A percentile compares a stretch with the other conserved stretches of the same genome.
These are phyloP conservation scores for Candida mattraensis DNA, from an alignment of 805 yeast genomes.

Conservation along the genomic window DNA sequence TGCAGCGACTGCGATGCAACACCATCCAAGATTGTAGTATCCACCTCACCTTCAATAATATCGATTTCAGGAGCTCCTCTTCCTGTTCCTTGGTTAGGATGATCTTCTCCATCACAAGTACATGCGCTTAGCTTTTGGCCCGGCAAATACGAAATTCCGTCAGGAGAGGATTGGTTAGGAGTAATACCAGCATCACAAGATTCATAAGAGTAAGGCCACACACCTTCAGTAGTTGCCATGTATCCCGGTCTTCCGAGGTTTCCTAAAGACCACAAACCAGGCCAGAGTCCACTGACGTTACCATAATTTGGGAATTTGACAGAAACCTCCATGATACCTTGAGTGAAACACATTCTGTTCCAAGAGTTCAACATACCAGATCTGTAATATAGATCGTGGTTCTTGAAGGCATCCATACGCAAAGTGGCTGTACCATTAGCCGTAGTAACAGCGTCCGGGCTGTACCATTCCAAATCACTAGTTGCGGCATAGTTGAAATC, in stretches of 20 bases:
- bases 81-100: slow-evolving; percentile 84
- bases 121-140: slow-evolving; percentile 81
- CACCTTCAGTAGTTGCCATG: slow-evolving; percentile 83
- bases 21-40: slow-evolving; percentile 51
- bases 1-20: slow-evolving; percentile 91
- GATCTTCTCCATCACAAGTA: slow-evolving; percentile 79
- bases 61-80: slow-evolving; percentile 97
- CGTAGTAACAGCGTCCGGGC: slow-evolving; percentile 86
- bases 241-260: slow-evolving; percentile 92
- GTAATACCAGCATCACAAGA: slow-evolving; percentile 93
- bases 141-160: slow-evolving; percentile 83
- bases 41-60: slow-evolving; percentile 81
- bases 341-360: slow-evolving; percentile 88
- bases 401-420: slow-evolving; percentile 77
- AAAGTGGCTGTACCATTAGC: slow-evolving; percentile 66
- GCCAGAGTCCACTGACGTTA: slow-evolving; percentile 84
- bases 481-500: slow-evolving; percentile 87
- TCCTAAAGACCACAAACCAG: slow-evolving; percentile 95
- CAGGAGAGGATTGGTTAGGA: slow-evolving; percentile 86
- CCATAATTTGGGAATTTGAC: slow-evolving; percentile 81
- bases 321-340: slow-evolving; percentile 75
- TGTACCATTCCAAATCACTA: slow-evolving; percentile 90
- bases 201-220: slow-evolving; percentile 92
- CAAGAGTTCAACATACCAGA: slow-evolving; percentile 92
- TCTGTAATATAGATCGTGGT: slow-evolving; percentile 78